Base-by-base conservation (phyloP, 768 basidiomycete species). In the Sporobolomyces pararoseus region DNA sequence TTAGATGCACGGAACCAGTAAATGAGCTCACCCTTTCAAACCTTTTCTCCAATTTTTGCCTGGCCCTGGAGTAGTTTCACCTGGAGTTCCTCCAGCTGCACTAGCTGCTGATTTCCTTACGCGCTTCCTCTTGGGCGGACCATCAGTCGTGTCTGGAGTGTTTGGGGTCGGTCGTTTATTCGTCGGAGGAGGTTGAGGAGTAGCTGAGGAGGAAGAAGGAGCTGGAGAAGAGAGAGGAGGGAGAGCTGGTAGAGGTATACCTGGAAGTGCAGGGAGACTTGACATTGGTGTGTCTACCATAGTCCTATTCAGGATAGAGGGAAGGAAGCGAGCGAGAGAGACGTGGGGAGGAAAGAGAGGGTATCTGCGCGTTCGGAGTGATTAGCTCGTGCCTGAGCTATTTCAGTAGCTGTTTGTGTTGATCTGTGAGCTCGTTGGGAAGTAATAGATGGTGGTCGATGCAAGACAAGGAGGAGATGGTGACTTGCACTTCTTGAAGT, bases 51-150 rank as follows among this genome's bases (percentile, higher is more conserved):
- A 59, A 21, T 4, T 7, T 19, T 59, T 59, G 23, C 58, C 58
- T 21, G 58, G 58, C 31, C 58, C 58, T 23, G 58, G 34, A 3
- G 35, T 19, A 23, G 37, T 16, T 29, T 46, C 58, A 5, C 53
- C 32, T 12, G 55, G 55, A 29, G 37, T 58, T 29, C 51, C 25
- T 19, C 27, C 25, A 9, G 31, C 51, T 5, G 17, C 23, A 6
- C 5, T 42, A 10, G 55, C 55, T 35, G 37, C 55, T n/a, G 55
- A 58, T 27, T 46, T 59, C 25, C 58, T 42, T 29, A 46, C 58
- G 2, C 58, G 39, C 31, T 59, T 59, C 27, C 58, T 42, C 31
- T 59, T 59, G 5, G 58, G 58, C 16, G 58, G 58, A 14, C 58
- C 58, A 34, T 59, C 58, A 29, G 42, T 3, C 14, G n/a, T 21